Evolutionary conservation across 352 stramenopile genomes (phyloP), one percentile per base, ranked within the genome.

Genomic region (Phytophthora capsici): DNA sequence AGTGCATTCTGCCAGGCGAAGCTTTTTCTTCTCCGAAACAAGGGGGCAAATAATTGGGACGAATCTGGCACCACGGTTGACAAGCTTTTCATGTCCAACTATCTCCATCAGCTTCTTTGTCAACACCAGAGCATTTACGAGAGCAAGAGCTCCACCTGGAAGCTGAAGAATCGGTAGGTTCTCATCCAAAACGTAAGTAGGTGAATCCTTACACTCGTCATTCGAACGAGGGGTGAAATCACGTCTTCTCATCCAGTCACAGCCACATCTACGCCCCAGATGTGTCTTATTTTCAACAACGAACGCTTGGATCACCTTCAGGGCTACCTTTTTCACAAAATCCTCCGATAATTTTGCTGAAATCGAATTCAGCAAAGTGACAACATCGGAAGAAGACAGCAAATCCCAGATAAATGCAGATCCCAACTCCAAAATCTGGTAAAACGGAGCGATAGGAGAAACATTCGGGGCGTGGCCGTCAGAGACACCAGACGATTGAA

Each of bases 61-160:
- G 16, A 41, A 20, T 19, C 6, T 37, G n/a, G 17, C 41, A 14
- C 9, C 34, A 34, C n/a, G n/a, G n/a, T n/a, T 34, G 2, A n/a
- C 16, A 28, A 48, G n/a, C 22, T 30, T 49, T 43, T 12, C 7
- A 55, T 13, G 16, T 6, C n/a, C n/a, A 20, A 41, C 49, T 25
- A 4, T 25, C 12, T 25, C 26, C 22, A 30, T 50, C 9, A 34
- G 12, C 37, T 22, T 14, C 28, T 56, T 50, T 12, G 32, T 32
- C 22, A 67, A n/a, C 6, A 30, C 12, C n/a, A 61, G 25, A 19
- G 58, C 58, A 2, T 50, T 25, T 8, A 67, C 7, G 1, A 63
- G 28, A 30, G 30, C 16, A n/a, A 3, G 25, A 36, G 40, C 13
- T 28, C 43, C 26, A 3, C 40, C 34, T 20, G 26, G 34, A 7